Percentiles rank a stretch among this genome's conserved stretches.
Evolutionary conservation across 2,329 filamentous ascomycete genomes (phyloP).

Genomic region (Annulohypoxylon truncatum): DNA sequence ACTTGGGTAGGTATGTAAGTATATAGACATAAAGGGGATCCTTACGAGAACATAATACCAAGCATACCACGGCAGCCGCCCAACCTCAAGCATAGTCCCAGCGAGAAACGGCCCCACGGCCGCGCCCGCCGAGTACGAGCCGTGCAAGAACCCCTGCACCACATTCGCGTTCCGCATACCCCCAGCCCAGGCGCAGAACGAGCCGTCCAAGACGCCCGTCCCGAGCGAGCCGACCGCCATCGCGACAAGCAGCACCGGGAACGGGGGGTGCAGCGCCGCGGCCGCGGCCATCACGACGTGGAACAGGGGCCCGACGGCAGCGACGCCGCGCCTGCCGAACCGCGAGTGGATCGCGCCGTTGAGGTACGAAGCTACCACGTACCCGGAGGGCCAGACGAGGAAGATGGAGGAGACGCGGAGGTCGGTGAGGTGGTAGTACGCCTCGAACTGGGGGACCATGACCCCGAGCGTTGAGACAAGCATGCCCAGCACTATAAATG

Average conservation of each 20-base stretch:
- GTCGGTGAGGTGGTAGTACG: slow-evolving; percentile 56
- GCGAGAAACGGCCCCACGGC: slow-evolving; percentile 53
- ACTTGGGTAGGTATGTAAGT: not conserved
- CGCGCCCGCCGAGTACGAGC: slow-evolving; percentile 54
- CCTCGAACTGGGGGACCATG: slow-evolving; percentile 52
- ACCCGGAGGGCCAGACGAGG: slow-evolving; percentile 57
- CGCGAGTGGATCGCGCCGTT: slow-evolving; percentile 54
- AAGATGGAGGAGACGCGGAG: slow-evolving; percentile 59
- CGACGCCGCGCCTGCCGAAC: slow-evolving; percentile 57
- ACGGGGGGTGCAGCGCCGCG: slow-evolving; percentile 49
- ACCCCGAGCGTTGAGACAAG: slow-evolving; percentile 48
- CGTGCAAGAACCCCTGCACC: slow-evolving; percentile 55
- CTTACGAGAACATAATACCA: slow-evolving; percentile 56
- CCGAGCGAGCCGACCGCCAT: slow-evolving; percentile 53
- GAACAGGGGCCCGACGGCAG: slow-evolving; percentile 53
- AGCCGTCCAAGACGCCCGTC: slow-evolving; percentile 56
- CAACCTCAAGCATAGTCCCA: slow-evolving; percentile 47
- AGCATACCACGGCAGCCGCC: slow-evolving; percentile 50
- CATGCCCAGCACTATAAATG: slow-evolving; percentile 43
- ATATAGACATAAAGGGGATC: not conserved
- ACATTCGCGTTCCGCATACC: slow-evolving; percentile 54
- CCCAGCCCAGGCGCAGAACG: slow-evolving; percentile 59
- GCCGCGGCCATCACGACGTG: slow-evolving; percentile 50
- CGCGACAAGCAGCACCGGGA: slow-evolving; percentile 49
- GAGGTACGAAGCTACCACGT: slow-evolving; percentile 55